phyloP scores from a whole-genome alignment of 1,284 basidiomycete genomes.

The Ceratobasidium sp. region DNA sequence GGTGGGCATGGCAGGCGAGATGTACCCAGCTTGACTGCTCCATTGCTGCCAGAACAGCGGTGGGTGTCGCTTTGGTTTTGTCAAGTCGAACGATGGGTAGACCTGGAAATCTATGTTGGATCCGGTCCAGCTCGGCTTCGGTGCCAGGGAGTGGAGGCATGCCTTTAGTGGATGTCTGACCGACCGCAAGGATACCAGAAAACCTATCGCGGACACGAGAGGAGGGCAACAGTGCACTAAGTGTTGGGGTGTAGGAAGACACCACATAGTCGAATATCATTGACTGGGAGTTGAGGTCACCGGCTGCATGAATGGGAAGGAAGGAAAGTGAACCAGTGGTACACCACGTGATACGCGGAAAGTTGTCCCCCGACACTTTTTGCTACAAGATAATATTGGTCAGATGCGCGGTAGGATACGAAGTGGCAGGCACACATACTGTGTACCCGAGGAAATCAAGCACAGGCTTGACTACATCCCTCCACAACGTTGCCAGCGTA shows the following conservation, averaged over 20 bases:
- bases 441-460: no score
- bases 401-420: no score
- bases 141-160: constrained; percentile 6
- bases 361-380: not conserved
- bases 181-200: constrained; percentile 2
- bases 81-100: not conserved
- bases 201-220: not conserved
- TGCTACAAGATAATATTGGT: no score
- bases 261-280: not conserved
- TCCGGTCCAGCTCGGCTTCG: not conserved
- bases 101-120: no score
- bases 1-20: constrained; percentile 18
- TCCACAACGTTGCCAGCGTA: no score
- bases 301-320: constrained; percentile 8
- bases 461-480: no score
- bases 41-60: constrained; percentile 6
- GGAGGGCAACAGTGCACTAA: not conserved
- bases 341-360: constrained; percentile 26
- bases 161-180: not conserved
- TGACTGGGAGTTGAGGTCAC: not conserved
- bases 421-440: no score
- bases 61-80: not conserved
- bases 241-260: constrained; percentile 1
- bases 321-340: not conserved
- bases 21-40: constrained; percentile 19